These are phyloP conservation scores for Solanum dulcamara DNA, from an alignment of 257 asterid genomes.

Conservation along the genomic window DNA sequence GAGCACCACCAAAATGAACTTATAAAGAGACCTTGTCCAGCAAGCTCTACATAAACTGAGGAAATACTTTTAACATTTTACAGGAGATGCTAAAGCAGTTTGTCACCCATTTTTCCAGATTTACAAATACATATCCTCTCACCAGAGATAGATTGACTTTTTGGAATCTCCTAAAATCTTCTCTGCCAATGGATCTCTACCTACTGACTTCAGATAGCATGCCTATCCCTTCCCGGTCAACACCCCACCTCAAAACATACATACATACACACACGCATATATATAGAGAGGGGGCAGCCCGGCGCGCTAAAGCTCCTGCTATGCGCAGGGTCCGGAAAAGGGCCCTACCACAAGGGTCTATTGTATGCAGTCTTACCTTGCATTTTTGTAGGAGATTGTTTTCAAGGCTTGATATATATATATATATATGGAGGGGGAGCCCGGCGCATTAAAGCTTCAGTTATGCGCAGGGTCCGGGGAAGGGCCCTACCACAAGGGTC, in stretches of 20 bases:
- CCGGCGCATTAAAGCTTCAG: too few relatives aligned
- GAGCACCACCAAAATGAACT: not conserved
- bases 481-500: too few relatives aligned
- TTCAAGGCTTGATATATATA: too few relatives aligned
- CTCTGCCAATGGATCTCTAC: not conserved
- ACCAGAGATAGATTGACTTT: not conserved
- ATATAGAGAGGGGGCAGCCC: too few relatives aligned
- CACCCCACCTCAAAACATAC: not conserved
- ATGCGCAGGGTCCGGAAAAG: too few relatives aligned
- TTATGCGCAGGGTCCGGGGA: too few relatives aligned
- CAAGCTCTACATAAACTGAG: not conserved
- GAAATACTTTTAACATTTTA: not conserved
- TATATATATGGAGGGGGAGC: too few relatives aligned
- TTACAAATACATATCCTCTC: not conserved
- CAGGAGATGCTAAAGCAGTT: not conserved
- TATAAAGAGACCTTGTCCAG: not conserved
- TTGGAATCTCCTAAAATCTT: not conserved
- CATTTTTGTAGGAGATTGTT: too few relatives aligned
- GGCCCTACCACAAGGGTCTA: too few relatives aligned
- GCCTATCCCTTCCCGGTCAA: not conserved
- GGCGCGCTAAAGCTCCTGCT: too few relatives aligned
- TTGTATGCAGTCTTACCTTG: too few relatives aligned
- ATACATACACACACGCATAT: too few relatives aligned
- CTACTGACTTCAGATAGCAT: not conserved
- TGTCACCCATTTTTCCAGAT: not conserved